Base-by-base conservation (phyloP, 164 flowering plant species). In the Macadamia integrifolia region DNA sequence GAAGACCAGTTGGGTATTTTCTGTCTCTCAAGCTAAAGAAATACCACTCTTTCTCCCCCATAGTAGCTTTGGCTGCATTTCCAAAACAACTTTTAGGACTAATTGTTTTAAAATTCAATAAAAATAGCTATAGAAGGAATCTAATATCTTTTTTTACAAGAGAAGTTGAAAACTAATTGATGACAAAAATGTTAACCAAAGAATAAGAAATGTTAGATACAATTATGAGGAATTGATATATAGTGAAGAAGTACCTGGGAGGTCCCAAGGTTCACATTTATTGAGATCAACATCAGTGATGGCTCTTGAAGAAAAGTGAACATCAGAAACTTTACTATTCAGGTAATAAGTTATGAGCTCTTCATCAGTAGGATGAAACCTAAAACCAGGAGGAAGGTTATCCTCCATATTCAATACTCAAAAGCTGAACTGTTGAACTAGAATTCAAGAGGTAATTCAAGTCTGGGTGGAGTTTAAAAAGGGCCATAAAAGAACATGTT, bases 1-100 rank as follows among this genome's bases (percentile, higher is more conserved):
- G 81, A 60, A 92, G 84, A 5, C 98, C 96, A 0, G 96, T 92
- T 7, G 98, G 98, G 76, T 92, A 92, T 68, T 92, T 92, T 62
- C 98, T 69, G 67, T 92, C 98, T 74, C 86, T 83, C 76, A 87
- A 72, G 81, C 83, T 88, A 71, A 90, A 92, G 76, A 92, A 92
- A 60, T 92, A 92, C 96, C 96, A 92, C 69, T 92, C 96, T 77
- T 87, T 92, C 83, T 88, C 95, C 44, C 96, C 96, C 94, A 90
- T 90, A 1, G 80, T 75, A 59, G 96, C 98, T 78, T 82, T 90
- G 49, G 73, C 98, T 92, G 74, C 69, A 60, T 13, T 29, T 9
- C 43, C 7, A 44, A 17, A n/a, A 6, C 28, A 13, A 32, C 10
- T 14, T 2, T 35, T 55, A 15, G 30, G 9, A 13, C 29, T 48